phyloP scores from a whole-genome alignment of 2,329 filamentous ascomycete species.

The Penicillium sp. region DNA sequence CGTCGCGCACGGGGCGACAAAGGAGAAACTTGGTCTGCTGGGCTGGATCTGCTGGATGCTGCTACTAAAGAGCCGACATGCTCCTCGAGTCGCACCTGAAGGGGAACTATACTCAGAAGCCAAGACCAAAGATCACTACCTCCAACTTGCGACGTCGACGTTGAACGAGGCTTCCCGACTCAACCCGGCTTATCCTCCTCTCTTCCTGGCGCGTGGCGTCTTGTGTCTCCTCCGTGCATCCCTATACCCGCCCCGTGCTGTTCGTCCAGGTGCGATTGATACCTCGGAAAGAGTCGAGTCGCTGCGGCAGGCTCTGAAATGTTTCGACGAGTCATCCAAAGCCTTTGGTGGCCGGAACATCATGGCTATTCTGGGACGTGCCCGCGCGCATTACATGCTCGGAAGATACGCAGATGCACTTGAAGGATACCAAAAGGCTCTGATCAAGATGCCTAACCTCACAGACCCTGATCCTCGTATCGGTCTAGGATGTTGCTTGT shows the following conservation, averaged over 20 bases:
- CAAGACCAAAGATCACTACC: slow-evolving; percentile 89
- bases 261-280: slow-evolving; percentile 61
- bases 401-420: slow-evolving; percentile 82
- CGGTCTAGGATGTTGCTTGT: slow-evolving; percentile 94
- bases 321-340: slow-evolving; percentile 89
- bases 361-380: slow-evolving; percentile 86
- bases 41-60: slow-evolving; percentile 89
- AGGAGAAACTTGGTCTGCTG: slow-evolving; percentile 81
- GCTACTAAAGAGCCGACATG: slow-evolving; percentile 81
- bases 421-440: slow-evolving; percentile 78
- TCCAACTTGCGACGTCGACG: slow-evolving; percentile 83
- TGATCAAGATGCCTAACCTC: slow-evolving; percentile 80
- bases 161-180: slow-evolving; percentile 94
- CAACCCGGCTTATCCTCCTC: slow-evolving; percentile 85
- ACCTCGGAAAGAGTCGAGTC: slow-evolving; percentile 71
- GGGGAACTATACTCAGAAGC: slow-evolving; percentile 65
- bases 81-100: slow-evolving; percentile 65
- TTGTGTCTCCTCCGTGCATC: slow-evolving; percentile 85
- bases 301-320: slow-evolving; percentile 80
- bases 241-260: slow-evolving; percentile 68
- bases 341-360: slow-evolving; percentile 84
- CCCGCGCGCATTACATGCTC: slow-evolving; percentile 80
- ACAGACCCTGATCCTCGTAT: slow-evolving; percentile 93
- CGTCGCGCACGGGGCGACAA: slow-evolving; percentile 65
- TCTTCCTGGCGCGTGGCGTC: slow-evolving; percentile 88